Conservation (phyloP, 108 stramenopile species). For the Cyclotella kingstonii region DNA sequence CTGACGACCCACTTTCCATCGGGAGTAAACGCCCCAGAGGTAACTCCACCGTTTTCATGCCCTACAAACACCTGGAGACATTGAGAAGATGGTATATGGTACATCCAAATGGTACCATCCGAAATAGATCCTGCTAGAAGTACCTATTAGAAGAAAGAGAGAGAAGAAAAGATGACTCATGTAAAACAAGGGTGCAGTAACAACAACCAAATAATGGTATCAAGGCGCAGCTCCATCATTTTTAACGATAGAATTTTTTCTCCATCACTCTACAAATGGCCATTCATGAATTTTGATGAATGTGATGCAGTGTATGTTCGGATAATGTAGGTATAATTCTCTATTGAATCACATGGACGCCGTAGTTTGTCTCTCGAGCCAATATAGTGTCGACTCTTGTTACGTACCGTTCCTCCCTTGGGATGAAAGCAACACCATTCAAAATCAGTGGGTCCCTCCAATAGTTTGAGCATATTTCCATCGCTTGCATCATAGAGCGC, state of each 20-base stretch:
- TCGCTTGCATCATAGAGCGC: constrained; percentile 71
- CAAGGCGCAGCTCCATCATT: neutral
- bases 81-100: constrained; percentile 79
- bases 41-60: constrained; percentile 83
- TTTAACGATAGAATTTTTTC: neutral
- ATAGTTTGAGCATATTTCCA: constrained; percentile 49
- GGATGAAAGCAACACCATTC: constrained; percentile 96
- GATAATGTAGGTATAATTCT: constrained; percentile 17
- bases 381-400: neutral
- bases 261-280: too few species aligned
- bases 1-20: constrained; percentile 88
- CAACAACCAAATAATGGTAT: neutral
- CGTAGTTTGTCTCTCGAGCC: neutral
- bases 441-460: constrained; percentile 96
- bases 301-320: neutral
- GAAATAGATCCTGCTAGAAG: constrained; percentile 84
- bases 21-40: constrained; percentile 77
- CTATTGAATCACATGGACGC: neutral
- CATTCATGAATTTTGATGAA: too few species aligned
- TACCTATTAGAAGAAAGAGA: constrained; percentile 23
- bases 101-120: constrained; percentile 98
- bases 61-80: constrained; percentile 97
- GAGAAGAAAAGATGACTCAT: neutral
- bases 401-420: constrained; percentile 68
- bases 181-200: neutral